phyloP scores from a whole-genome alignment of 2,329 filamentous ascomycete species.

The Teratosphaeria pseudoeucalypti region DNA sequence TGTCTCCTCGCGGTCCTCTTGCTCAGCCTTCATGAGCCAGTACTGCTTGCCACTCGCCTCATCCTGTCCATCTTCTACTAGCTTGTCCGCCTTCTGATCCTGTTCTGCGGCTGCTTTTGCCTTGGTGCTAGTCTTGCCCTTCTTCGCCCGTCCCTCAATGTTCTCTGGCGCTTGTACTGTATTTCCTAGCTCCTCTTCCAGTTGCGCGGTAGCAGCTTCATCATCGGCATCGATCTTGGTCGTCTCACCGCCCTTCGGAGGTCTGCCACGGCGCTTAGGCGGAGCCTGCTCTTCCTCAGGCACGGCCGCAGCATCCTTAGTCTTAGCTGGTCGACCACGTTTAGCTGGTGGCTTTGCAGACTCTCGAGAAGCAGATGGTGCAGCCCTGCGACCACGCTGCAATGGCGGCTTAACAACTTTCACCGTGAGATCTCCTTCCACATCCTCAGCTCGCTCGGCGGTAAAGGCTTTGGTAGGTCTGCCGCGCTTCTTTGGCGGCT shows the following conservation, averaged over 20 bases:
- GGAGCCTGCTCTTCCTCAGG: constrained; percentile 4
- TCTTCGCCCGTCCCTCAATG: background rate
- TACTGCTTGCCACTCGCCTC: constrained; percentile 19
- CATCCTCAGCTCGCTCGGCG: background rate
- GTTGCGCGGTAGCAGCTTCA: constrained; percentile 18
- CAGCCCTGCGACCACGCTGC: constrained; percentile 1
- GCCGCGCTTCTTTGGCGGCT: constrained; percentile 19
- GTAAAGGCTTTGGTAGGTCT: constrained; percentile 7
- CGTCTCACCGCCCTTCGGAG: constrained; percentile 18
- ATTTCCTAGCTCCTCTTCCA: constrained; percentile 20
- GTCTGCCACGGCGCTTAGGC: constrained; percentile 19
- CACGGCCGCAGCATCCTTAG: constrained; percentile 2
- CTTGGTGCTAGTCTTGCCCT: constrained; percentile 4
- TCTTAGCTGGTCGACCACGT: background rate
- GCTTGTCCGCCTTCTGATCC: background rate
- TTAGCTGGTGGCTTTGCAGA: background rate
- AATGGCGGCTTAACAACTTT: constrained; percentile 1
- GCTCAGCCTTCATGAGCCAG: constrained; percentile 52
- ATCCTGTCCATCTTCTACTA: background rate
- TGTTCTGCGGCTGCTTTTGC: constrained; percentile 5
- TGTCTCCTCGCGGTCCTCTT: constrained; percentile 66
- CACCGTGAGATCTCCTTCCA: background rate
- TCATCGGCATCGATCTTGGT: constrained; percentile 21
- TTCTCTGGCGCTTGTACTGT: constrained; percentile 3
- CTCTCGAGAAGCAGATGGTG: background rate